A percentile compares a stretch with the other conserved stretches of the same genome.
These are phyloP conservation scores for Plantago elongata DNA, from an alignment of 257 asterid species.

Conservation along the genomic window DNA sequence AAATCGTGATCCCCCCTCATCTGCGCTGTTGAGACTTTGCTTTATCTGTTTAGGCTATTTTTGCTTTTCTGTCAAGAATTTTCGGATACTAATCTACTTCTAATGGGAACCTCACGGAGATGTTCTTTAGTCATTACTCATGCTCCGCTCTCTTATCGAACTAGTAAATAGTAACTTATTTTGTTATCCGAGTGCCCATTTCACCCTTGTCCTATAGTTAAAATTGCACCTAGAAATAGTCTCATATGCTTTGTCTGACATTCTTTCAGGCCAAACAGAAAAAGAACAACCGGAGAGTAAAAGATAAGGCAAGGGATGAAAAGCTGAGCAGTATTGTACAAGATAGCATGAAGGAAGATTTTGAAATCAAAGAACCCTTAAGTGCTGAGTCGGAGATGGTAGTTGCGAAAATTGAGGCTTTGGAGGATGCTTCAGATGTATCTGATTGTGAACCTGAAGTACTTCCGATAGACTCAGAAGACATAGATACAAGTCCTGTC, in stretches of 20 bases:
- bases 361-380: conserved; percentile 29
- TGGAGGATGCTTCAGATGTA: conserved; percentile 69
- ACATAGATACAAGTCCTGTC: conserved; percentile 47
- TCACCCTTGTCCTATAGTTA: no score
- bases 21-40: no score
- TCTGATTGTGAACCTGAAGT: conserved; percentile 63
- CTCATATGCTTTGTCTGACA: not conserved
- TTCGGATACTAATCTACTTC: no score
- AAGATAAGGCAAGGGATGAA: conserved; percentile 71
- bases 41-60: no score
- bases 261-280: conserved; percentile 43
- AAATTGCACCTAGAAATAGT: no score
- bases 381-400: conserved; percentile 23
- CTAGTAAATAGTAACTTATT: no score
- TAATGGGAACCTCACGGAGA: no score
- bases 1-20: no score
- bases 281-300: conserved; percentile 38
- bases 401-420: conserved; percentile 42
- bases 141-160: no score
- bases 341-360: conserved; percentile 45
- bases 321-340: conserved; percentile 28
- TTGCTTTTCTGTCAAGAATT: no score
- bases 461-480: conserved; percentile 52
- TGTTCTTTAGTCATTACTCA: no score
- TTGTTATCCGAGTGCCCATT: no score